A percentile compares a stretch with the other conserved stretches of the same genome.
These are phyloP conservation scores for Hyphopichia pseudoburtonii DNA, from an alignment of 1,139 yeast species.

Conservation along the genomic window DNA sequence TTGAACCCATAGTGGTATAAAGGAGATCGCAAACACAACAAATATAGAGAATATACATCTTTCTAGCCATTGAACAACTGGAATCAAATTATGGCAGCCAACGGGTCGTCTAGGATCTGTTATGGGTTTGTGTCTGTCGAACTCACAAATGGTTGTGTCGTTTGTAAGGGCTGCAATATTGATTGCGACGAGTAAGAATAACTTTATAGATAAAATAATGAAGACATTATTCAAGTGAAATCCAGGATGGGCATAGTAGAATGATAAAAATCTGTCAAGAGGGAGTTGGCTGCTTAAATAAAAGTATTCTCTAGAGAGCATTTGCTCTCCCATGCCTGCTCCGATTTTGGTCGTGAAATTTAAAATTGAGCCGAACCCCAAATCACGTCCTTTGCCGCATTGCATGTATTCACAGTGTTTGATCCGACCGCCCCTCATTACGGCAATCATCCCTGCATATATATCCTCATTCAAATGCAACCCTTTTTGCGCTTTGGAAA, in stretches of 20 bases:
- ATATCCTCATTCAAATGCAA: conserved; percentile 57
- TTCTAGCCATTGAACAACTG: conserved; percentile 51
- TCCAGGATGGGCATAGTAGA: conserved; percentile 58
- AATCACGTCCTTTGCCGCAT: conserved; percentile 58
- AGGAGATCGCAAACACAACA: conserved; percentile 49
- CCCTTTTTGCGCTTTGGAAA: conserved; percentile 56
- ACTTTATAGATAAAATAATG: conserved; percentile 47
- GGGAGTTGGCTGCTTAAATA: conserved; percentile 50
- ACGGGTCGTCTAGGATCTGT: conserved; percentile 46
- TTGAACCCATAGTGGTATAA: conserved; percentile 51
- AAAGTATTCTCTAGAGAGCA: conserved; percentile 53
- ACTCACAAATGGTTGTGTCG: conserved; percentile 48
- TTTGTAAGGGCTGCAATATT: conserved; percentile 49
- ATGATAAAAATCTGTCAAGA: conserved; percentile 50
- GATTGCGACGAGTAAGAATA: conserved; percentile 46
- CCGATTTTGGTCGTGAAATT: conserved; percentile 58
- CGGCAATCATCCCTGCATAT: conserved; percentile 57
- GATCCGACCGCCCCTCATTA: conserved; percentile 52
- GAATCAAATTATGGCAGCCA: conserved; percentile 50
- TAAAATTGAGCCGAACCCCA: conserved; percentile 54
- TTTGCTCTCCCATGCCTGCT: conserved; percentile 61
- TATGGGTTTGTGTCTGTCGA: conserved; percentile 43
- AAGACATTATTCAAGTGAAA: conserved; percentile 55
- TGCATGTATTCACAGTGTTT: conserved; percentile 59
- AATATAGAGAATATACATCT: conserved; percentile 50